Evolutionary conservation across 345 rosid genomes (phyloP), one percentile per base, ranked within the genome.

Genomic region (Arabidopsis arenosa): DNA sequence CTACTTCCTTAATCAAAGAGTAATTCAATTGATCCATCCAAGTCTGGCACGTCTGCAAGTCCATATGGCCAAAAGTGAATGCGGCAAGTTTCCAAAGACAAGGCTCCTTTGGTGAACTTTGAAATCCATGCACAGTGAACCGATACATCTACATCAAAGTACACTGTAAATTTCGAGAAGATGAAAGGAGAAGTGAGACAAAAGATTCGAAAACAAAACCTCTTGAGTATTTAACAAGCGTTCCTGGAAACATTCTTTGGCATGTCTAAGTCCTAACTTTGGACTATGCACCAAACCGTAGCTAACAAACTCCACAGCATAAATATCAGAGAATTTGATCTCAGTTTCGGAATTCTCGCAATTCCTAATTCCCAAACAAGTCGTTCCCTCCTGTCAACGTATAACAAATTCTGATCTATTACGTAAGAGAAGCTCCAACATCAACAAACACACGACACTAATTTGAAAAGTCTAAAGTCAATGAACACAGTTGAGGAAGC

Each of bases 41-140:
- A 64, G 75, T 80, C 82, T 79, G 89, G 75, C 96, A 94, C 13
- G 77, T 78, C 75, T 77, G 82, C 83, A 82, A 75, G 70, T 94
- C 93, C 77, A 79, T 80, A 73, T 88, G 90, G 39, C 92, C 93
- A 80, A 94, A 94, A 57, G 82, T 86, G 53, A 82, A 87, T 1
- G 32, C 49, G 0, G 70, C 79, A 39, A 82, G 80, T 48, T 77
- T 74, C 92, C 90, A 89, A 40, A 83, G 83, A 70, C 90, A 87
- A 80, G 95, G 93, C 78, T 89, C 88, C 17, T 84, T 73, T 9
- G 72, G 76, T 5, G 97, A 89, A 67, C 58, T 85, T 79, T 77
- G 83, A 56, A 85, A 56, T 30, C 93, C 84, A 36, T 88, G 88
- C 12, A 88, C 89, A 4, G 77, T 66, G 75, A 94, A 90, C 63